A percentile compares a stretch with the other conserved stretches of the same genome.
These are phyloP conservation scores for Paracorniculantispora psalliotae DNA, from an alignment of 2,329 filamentous ascomycete species.

Conservation along the genomic window DNA sequence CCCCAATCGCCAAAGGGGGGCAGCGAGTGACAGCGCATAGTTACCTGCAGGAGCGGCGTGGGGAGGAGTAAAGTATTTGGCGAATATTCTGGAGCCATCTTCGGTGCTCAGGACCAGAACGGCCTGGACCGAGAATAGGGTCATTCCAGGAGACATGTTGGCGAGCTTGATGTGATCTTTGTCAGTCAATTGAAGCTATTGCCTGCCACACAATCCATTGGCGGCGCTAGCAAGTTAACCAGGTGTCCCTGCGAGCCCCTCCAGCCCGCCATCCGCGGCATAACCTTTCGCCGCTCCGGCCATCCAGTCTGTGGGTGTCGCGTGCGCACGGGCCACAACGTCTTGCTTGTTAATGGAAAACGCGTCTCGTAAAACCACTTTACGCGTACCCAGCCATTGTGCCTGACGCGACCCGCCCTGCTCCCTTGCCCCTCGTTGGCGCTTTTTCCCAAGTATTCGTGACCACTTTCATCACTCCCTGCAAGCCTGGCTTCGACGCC, in stretches of 20 bases:
- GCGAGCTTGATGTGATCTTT: constrained; percentile 8
- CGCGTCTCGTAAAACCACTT: constrained; percentile 31
- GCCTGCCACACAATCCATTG: constrained; percentile 3
- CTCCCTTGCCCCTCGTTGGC: constrained; percentile 21
- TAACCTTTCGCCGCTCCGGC: constrained; percentile 28
- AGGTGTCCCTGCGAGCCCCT: constrained; percentile 15
- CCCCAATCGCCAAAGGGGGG: constrained; percentile 19
- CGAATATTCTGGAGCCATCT: constrained; percentile 85
- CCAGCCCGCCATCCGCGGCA: constrained; percentile 18
- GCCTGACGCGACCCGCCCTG: constrained; percentile 21
- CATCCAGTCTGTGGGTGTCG: constrained; percentile 16
- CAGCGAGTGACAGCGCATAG: constrained; percentile 19
- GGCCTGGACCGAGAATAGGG: constrained; percentile 71
- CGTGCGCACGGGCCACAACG: constrained; percentile 23
- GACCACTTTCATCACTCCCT: constrained; percentile 17
- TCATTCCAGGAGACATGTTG: constrained; percentile 68
- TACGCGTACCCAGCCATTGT: constrained; percentile 29
- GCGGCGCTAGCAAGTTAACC: constrained; percentile 10
- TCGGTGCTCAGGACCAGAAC: constrained; percentile 76
- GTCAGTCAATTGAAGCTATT: constrained; percentile 11
- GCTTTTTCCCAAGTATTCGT: constrained; percentile 15
- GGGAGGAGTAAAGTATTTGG: constrained; percentile 80
- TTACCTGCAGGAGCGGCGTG: constrained; percentile 41
- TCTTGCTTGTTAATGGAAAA: constrained; percentile 14
- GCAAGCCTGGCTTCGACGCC: background rate